Evolutionary conservation across 1,139 yeast species (phyloP).

Genomic region (Debaryomyces subglobosus): DNA sequence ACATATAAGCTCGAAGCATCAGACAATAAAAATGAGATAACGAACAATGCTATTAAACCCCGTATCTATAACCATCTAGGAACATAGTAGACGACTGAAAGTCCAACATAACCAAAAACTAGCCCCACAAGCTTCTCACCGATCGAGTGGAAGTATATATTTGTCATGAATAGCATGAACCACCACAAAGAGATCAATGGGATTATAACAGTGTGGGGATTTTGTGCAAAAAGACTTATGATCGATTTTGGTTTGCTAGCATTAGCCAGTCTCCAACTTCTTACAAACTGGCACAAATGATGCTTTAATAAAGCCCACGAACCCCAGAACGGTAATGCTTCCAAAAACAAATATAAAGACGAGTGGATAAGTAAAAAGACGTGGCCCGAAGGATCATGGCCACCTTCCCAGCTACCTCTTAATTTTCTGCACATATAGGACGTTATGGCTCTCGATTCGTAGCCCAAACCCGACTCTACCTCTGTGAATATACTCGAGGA

Average conservation of each 20-base stretch:
- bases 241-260: background rate
- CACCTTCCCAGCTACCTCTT: slow-evolving; percentile 84
- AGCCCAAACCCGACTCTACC: slow-evolving; percentile 6
- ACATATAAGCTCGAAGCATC: background rate
- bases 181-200: slow-evolving; percentile 65
- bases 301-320: slow-evolving; percentile 19
- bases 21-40: no score
- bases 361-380: slow-evolving; percentile 78
- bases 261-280: background rate
- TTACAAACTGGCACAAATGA: background rate
- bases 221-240: slow-evolving; percentile 20
- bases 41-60: background rate
- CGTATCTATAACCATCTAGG: slow-evolving; percentile 24
- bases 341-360: slow-evolving; percentile 70
- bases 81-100: slow-evolving; percentile 39
- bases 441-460: slow-evolving; percentile 29
- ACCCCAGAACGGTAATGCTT: slow-evolving; percentile 50
- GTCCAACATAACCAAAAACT: slow-evolving; percentile 57
- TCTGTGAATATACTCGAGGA: slow-evolving; percentile 3
- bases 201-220: slow-evolving; percentile 49
- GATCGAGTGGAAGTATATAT: slow-evolving; percentile 81
- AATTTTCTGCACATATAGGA: slow-evolving; percentile 61
- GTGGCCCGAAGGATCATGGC: slow-evolving; percentile 97
- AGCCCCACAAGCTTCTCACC: slow-evolving; percentile 73
- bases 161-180: slow-evolving; percentile 87